Conservation (phyloP, 2,329 filamentous ascomycete genomes). For the Metarhizium guizhouense region DNA sequence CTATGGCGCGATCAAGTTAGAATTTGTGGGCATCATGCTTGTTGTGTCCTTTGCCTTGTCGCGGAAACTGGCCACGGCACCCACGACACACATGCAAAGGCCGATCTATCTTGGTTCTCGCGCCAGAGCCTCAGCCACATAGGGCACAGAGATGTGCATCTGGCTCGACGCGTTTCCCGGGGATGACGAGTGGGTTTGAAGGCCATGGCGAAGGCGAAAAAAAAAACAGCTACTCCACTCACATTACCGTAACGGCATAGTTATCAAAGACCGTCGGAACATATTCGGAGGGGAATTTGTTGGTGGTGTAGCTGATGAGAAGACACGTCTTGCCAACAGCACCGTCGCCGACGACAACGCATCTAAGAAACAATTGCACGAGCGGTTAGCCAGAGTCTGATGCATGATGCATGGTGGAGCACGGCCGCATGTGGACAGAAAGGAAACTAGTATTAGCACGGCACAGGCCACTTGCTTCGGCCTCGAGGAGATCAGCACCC, state of each 20-base stretch:
- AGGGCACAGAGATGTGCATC: neutral
- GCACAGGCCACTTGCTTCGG: neutral
- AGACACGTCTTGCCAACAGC: conserved; percentile 98
- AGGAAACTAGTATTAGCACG: neutral
- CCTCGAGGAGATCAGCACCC: neutral
- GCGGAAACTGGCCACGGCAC: neutral
- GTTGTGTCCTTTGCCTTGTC: neutral
- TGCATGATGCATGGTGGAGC: neutral
- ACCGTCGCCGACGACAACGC: conserved; percentile 98
- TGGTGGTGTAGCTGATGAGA: conserved; percentile 98
- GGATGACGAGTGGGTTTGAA: neutral
- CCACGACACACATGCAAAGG: neutral
- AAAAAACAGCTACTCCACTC: conserved; percentile 37
- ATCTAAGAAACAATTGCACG: conserved; percentile 45
- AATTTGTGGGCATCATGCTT: neutral
- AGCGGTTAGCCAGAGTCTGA: conserved; percentile 12
- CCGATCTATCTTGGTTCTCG: neutral
- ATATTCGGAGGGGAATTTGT: conserved; percentile 99
- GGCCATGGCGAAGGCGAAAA: conserved; percentile 2
- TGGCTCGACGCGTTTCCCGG: neutral
- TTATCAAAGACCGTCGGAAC: conserved; percentile 99
- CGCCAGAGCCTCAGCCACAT: neutral
- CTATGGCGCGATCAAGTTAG: conserved; percentile 36
- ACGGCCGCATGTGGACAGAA: neutral
- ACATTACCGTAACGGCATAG: conserved; percentile 99